Evolutionary conservation across 169 alveolate species (phyloP).

Genomic region (Cryptosporidium canis): DNA sequence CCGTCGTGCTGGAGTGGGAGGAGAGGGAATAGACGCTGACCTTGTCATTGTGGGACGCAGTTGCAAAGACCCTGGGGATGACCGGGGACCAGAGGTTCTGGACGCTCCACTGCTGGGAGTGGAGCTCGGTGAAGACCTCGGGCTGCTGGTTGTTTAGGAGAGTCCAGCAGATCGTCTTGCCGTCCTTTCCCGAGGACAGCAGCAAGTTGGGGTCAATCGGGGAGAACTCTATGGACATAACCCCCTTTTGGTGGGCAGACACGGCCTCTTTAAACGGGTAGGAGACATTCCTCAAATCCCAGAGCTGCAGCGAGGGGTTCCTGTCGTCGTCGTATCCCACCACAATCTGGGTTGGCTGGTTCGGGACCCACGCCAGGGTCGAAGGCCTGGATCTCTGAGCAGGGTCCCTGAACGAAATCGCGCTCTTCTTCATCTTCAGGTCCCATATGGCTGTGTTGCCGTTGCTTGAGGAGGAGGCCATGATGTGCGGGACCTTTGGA

Average conservation of each 20-base stretch:
- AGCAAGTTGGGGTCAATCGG: conserved; percentile 81
- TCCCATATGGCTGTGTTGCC: conserved; percentile 86
- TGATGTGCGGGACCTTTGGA: conserved; percentile 82
- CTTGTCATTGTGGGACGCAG: conserved; percentile 77
- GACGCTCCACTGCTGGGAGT: conserved; percentile 78
- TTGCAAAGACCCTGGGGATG: conserved; percentile 78
- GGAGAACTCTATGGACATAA: conserved; percentile 81
- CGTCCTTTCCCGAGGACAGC: conserved; percentile 84
- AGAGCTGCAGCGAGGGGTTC: conserved; percentile 84
- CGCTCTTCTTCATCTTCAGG: conserved; percentile 83
- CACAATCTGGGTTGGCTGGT: conserved; percentile 84
- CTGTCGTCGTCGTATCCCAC: conserved; percentile 86
- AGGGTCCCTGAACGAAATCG: conserved; percentile 85
- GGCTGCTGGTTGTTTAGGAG: conserved; percentile 74
- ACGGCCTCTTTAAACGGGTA: conserved; percentile 84
- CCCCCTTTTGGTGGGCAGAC: conserved; percentile 82
- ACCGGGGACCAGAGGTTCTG: conserved; percentile 77
- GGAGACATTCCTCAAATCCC: conserved; percentile 86
- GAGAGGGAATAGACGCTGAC: conserved; percentile 75
- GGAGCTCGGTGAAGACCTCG: conserved; percentile 72
- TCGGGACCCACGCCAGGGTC: conserved; percentile 85
- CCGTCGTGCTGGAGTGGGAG: conserved; percentile 74
- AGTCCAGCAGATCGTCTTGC: conserved; percentile 83
- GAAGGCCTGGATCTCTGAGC: conserved; percentile 83
- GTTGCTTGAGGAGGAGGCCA: conserved; percentile 85